Evolutionary conservation across 1,284 basidiomycete species (phyloP), one percentile per base, ranked within the genome.

Genomic region (Malassezia caprae): DNA sequence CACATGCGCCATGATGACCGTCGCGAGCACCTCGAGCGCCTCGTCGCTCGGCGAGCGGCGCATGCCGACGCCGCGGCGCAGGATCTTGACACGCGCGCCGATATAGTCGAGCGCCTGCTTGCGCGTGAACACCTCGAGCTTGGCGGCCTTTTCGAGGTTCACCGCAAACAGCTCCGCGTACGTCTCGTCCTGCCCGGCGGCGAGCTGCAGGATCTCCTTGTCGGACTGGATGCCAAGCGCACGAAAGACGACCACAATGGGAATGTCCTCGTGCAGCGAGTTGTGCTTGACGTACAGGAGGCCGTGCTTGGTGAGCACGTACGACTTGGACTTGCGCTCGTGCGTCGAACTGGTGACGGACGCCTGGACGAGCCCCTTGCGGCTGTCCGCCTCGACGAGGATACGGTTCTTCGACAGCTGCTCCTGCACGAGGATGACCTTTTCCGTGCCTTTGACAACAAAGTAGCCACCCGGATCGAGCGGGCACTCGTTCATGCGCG

Each of bases 351-450:
- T 65, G 21, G 94, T 99, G 77, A 96, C 96, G 17, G 90, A 93
- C 8, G 94, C 91, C 70, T 90, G 89, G 0, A 96, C 91, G 42
- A 88, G 79, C 13, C 88, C 88, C 77, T 98, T 98, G 43, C 85
- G 85, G 7, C 82, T 78, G 44, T 75, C 75, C 27, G 74, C 65
- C 78, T 98, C 96, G 62, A 99, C 93, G 61, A 99, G 94, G 73
- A 99, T 98, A 56, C 94, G 83, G 77, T 99, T 99, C 80, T 98
- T 99, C 80, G 88, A 91, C 68, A 99, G 78, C 77, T 98, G 94
- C 76, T 99, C 96, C 76, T 99, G 94, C 1, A 98, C 93, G 56
- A 99, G 80, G 63, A 99, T 98, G 68, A 99, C 94, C 79, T 99
- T 99, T 77, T 99, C 94, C 17, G 96, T 98, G 12, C 94, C 94